Percentiles rank a stretch among this genome's conserved stretches.
These are phyloP conservation scores for Cochliopodium minus DNA, from an alignment of 208 protist genomes.

Conservation along the genomic window DNA sequence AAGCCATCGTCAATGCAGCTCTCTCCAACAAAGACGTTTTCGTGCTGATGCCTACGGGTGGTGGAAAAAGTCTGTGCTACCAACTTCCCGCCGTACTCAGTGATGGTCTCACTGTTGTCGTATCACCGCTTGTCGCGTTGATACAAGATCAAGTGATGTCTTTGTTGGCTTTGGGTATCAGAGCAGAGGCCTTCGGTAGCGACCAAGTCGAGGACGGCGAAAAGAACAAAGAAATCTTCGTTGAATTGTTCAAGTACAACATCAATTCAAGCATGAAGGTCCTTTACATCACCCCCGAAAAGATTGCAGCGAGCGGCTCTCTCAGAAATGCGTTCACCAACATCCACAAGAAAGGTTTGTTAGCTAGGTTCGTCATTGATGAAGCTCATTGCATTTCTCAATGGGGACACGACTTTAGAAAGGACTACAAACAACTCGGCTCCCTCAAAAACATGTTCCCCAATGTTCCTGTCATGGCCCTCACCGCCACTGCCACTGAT, in stretches of 20 bases:
- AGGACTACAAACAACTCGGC: conserved; percentile 33
- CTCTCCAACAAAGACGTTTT: conserved; percentile 69
- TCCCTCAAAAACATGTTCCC: conserved; percentile 15
- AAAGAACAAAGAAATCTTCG: conserved; percentile 9
- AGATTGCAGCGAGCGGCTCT: conserved; percentile 22
- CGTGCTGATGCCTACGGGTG: conserved; percentile 59
- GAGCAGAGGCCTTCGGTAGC: conserved; percentile 2
- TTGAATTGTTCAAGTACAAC: conserved; percentile 5
- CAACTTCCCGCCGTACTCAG: conserved; percentile 44
- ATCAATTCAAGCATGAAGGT: conserved; percentile 21
- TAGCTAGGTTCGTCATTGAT: conserved; percentile 53
- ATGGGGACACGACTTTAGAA: conserved; percentile 69
- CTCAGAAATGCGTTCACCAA: conserved; percentile 18
- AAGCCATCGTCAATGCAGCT: conserved; percentile 75
- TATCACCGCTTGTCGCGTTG: conserved; percentile 57
- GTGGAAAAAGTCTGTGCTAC: conserved; percentile 55
- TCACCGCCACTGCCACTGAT: conserved; percentile 55
- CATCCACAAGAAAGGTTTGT: conserved; percentile 11
- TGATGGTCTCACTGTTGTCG: conserved; percentile 34
- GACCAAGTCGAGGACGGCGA: background rate
- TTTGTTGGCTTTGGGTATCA: conserved; percentile 5
- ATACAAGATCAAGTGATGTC: conserved; percentile 59
- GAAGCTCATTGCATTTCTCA: conserved; percentile 64
- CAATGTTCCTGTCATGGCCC: conserved; percentile 24
- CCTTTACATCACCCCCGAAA: conserved; percentile 55